Conservation (phyloP, 139 green algal genomes). For the Medakamo hakoo region DNA sequence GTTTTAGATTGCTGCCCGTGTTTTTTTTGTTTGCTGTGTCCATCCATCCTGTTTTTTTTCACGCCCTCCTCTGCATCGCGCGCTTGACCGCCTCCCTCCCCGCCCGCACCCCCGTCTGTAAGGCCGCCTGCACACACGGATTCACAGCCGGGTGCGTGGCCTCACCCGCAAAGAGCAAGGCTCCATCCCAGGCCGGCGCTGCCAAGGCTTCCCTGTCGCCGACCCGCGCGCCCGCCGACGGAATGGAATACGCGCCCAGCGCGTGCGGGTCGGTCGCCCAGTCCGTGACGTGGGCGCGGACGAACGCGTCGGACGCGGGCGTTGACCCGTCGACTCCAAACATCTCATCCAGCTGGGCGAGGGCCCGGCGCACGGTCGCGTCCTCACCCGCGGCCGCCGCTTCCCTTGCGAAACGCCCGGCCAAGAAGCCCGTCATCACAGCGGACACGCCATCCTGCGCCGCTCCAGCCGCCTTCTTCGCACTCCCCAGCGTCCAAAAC, state of each 20-base stretch:
- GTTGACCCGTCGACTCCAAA: slow-evolving; percentile 23
- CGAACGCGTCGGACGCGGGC: slow-evolving; percentile 29
- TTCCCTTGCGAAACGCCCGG: slow-evolving; percentile 31
- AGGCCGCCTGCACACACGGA: slow-evolving; percentile 58
- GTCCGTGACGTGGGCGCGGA: slow-evolving; percentile 34
- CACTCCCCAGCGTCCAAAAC: slow-evolving; percentile 48
- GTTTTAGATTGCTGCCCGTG: no score
- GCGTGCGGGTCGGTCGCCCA: slow-evolving; percentile 50
- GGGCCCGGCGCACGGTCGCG: slow-evolving; percentile 20
- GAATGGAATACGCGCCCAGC: slow-evolving; percentile 59
- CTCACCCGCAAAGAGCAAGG: slow-evolving; percentile 73
- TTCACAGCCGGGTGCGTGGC: slow-evolving; percentile 55
- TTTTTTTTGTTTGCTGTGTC: no score
- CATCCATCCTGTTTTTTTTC: no score
- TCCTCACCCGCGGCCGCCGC: slow-evolving; percentile 18
- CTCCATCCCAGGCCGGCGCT: slow-evolving; percentile 19
- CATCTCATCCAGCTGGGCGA: slow-evolving; percentile 57
- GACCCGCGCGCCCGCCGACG: slow-evolving; percentile 27
- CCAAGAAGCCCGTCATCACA: slow-evolving; percentile 38
- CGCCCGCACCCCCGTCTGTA: background rate
- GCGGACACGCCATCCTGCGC: background rate
- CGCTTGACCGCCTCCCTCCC: background rate
- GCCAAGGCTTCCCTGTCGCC: slow-evolving; percentile 40
- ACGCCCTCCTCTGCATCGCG: background rate
- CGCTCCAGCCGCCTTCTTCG: background rate